Base-by-base conservation (phyloP, 768 basidiomycete species). In the Serendipita indica region DNA sequence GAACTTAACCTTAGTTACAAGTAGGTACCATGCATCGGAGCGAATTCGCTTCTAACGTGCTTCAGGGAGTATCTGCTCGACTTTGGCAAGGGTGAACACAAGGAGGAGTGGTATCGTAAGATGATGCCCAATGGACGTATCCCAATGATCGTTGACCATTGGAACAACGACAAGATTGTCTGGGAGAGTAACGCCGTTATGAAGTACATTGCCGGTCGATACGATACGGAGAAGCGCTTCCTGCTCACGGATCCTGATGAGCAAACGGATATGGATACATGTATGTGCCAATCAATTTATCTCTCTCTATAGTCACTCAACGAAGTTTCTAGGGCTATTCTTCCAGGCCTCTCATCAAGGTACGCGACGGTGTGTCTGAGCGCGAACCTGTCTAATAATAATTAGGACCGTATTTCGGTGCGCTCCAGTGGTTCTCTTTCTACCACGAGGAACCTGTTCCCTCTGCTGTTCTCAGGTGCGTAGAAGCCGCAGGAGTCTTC, bases 191-290 rank as follows among this genome's bases (percentile, higher is more conserved):
- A 63, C 22, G 64, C 64, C 6, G 58, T 58, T 57, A 37, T 65
- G 22, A 33, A 56, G 3, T 65, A 63, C 61, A 58, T 62, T 33
- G 58, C 54, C n/a, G n/a, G n/a, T 28, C 61, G 25, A 18, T 39
- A 64, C 62, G 63, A 64, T 59, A 61, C 35, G 30, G 63, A 63
- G 43, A 37, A 60, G 54, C 62, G 60, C 57, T 46, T 65, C 41
- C 45, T 58, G 22, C 2, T 57, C 2, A 54, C 57, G 1, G 58
- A 62, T 37, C 60, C 60, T 41, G 60, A 65, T 34, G 60, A 61
- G 13, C 35, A 37, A n/a, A 37, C 35, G 35, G 35, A 37, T 37
- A 37, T 37, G 35, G 35, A 37, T 37, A 37, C 35, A 10, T 37
- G 35, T 37, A n/a, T 10, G 35, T 37, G n/a, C n/a, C n/a, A 37